Percentiles rank a stretch among this genome's conserved stretches.
Evolutionary conservation across 352 stramenopile species (phyloP).

Genomic region (Aphanomyces stellatus): DNA sequence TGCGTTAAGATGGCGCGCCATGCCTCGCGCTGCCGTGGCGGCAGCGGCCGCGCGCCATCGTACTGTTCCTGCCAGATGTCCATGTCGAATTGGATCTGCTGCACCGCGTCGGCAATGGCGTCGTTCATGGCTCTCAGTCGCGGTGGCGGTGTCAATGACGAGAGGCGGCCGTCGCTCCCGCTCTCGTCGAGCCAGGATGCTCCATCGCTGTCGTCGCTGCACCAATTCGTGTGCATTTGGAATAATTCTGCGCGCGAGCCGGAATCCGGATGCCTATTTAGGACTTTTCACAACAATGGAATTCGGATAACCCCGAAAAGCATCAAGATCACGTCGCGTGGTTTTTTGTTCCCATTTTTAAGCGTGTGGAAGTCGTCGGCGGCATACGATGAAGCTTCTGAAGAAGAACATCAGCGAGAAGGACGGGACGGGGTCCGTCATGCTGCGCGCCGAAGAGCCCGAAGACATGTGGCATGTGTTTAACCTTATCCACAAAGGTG

Average conservation of each 20-base stretch:
- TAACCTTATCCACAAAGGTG: constrained; percentile 93
- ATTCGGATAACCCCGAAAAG: neutral
- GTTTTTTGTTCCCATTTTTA: neutral
- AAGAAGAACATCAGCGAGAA: constrained; percentile 92
- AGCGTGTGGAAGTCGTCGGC: neutral
- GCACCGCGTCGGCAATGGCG: neutral
- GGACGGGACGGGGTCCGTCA: constrained; percentile 88
- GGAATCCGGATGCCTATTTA: neutral
- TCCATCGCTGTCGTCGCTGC: constrained; percentile 4
- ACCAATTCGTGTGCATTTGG: constrained; percentile 3
- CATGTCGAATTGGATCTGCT: neutral
- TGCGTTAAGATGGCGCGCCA: constrained; percentile 1
- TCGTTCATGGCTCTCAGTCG: neutral
- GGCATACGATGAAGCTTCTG: constrained; percentile 78
- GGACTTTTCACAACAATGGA: neutral
- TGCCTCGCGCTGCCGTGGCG: constrained; percentile 1
- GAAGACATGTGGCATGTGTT: constrained; percentile 99
- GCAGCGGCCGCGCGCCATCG: neutral
- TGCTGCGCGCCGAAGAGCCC: constrained; percentile 90
- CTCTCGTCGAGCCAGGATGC: neutral
- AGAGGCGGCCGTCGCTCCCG: neutral
- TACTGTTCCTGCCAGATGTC: constrained; percentile 1
- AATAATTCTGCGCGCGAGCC: too few relatives aligned
- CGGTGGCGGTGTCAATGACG: neutral
- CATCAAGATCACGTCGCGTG: too few relatives aligned